These are phyloP conservation scores for Acanthamoeba polyphaga DNA, from an alignment of 208 protist genomes.

Conservation along the genomic window DNA sequence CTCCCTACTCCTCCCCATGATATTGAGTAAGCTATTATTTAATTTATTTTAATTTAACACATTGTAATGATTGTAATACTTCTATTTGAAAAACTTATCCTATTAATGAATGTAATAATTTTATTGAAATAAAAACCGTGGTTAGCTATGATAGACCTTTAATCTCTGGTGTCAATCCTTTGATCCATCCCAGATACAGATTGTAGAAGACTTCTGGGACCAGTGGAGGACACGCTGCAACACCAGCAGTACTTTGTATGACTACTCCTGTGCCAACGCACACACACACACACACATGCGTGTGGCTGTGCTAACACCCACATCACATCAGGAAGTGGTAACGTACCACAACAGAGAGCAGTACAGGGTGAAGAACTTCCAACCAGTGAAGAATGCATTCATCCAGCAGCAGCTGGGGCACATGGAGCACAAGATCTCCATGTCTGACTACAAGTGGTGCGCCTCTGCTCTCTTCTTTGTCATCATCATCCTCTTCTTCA, in stretches of 20 bases:
- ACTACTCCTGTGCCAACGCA: not conserved
- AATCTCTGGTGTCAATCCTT: too few species aligned
- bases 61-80: too few species aligned
- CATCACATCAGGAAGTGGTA: slow-evolving; percentile 20
- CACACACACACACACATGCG: not conserved
- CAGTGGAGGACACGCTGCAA: not conserved
- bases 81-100: too few species aligned
- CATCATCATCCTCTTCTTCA: not conserved
- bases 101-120: too few species aligned
- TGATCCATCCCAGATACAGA: not conserved
- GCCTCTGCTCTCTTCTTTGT: not conserved
- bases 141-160: too few species aligned
- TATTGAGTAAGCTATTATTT: too few species aligned
- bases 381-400: slow-evolving; percentile 34
- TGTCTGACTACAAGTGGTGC: slow-evolving; percentile 53
- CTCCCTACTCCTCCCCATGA: too few species aligned
- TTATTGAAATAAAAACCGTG: too few species aligned
- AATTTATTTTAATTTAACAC: too few species aligned
- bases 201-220: slow-evolving; percentile 20
- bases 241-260: slow-evolving; percentile 65
- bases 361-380: slow-evolving; percentile 64
- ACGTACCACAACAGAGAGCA: slow-evolving; percentile 34
- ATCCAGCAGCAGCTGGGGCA: not conserved
- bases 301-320: too few species aligned
- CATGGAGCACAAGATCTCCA: slow-evolving; percentile 37